Base-by-base conservation (phyloP, 2,329 filamentous ascomycete genomes). In the Furcasterigmium sp. region DNA sequence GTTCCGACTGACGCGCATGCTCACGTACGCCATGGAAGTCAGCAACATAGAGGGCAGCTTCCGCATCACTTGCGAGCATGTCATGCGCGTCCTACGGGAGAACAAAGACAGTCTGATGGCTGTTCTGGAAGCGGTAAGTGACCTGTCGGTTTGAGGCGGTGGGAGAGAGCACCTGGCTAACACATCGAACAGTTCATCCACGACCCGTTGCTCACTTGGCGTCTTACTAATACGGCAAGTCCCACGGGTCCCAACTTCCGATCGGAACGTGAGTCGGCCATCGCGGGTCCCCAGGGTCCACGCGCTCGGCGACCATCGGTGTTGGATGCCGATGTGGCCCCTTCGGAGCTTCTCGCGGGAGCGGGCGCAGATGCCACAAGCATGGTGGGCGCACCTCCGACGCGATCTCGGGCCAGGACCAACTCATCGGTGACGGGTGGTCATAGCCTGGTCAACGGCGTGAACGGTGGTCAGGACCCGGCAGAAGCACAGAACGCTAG, bases 81-180 rank as follows among this genome's bases (percentile, higher is more conserved):
- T 96, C 40, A 99, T 99, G 93, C 82, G 93, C 48, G 91, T 99
- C 13, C 72, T 99, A 51, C 77, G 93, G 44, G 90, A 93, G 53
- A 98, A 98, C 67, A 98, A 98, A 68, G 93, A 98, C 69, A 95
- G 90, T 34, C 78, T 99, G 46, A 96, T 98, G 88, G 93, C 93
- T 23, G 93, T 99, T 17, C 72, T 98, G 44, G 93, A 99, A 78
- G 93, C 93, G 52, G 88, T 93, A 79, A 32, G 38, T 40, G 21
- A 10, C 9, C 15, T 8, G n/a, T 2, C 21, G 11, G 9, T 13
- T 39, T 13, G 13, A 15, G 21, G 14, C 13, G 10, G 20, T 23
- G 8, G 7, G 21, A 17, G 37, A 3, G 11, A 29, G 13, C 5
- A 32, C 8, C 5, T 29, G 45, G 49, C 49, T 60, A 49, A 63